Evolutionary conservation across 2,329 filamentous ascomycete species (phyloP).

Genomic region (Fusarium temperatum): DNA sequence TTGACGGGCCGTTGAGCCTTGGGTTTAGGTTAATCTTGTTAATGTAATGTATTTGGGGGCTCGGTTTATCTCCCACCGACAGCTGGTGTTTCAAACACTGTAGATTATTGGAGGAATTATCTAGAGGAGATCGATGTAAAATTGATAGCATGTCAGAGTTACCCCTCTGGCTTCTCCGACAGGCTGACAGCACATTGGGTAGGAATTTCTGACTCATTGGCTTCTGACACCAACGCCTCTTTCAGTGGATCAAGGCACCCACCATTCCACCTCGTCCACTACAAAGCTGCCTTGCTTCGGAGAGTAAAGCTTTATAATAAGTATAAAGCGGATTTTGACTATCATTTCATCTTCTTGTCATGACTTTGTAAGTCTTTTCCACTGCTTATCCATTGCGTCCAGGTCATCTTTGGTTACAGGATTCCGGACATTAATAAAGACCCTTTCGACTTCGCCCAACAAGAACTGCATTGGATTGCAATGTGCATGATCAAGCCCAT

Average conservation of each 20-base stretch:
- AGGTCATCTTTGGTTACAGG: neutral
- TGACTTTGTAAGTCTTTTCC: neutral
- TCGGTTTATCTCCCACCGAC: neutral
- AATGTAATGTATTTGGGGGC: neutral
- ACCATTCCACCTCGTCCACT: fast-evolving
- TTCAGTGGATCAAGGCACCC: too few species aligned
- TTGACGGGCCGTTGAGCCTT: neutral
- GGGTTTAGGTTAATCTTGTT: neutral
- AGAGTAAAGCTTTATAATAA: neutral
- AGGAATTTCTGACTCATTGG: neutral
- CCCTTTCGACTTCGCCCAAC: neutral
- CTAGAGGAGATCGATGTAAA: neutral
- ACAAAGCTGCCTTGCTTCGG: too few species aligned
- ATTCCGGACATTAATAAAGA: neutral
- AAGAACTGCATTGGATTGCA: neutral
- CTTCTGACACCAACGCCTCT: too few species aligned
- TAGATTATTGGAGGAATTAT: neutral
- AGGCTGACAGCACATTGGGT: too few species aligned
- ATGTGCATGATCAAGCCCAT: neutral
- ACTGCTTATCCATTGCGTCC: neutral
- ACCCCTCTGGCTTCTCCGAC: neutral
- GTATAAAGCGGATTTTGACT: neutral
- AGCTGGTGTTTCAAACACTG: neutral
- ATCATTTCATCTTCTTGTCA: neutral
- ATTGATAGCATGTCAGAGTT: neutral